phyloP scores from a whole-genome alignment of 495 filamentous ascomycete genomes.

The Parachaetomium inaequale region DNA sequence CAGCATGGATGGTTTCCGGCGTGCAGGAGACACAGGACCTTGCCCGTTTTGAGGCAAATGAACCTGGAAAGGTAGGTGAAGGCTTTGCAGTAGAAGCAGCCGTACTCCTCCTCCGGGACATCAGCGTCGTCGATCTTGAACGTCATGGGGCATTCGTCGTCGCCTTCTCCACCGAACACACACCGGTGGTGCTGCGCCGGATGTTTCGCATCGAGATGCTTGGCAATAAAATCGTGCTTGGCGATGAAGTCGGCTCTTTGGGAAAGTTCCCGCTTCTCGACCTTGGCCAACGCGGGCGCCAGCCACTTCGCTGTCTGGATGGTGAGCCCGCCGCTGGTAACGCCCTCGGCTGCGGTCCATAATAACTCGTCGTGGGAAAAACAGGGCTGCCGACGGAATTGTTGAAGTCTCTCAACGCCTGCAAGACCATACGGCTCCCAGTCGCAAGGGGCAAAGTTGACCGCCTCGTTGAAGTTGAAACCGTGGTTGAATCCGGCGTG shows the following conservation, averaged over 20 bases:
- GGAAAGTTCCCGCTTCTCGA: constrained; percentile 65
- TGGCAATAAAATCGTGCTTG: constrained; percentile 52
- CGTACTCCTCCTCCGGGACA: constrained; percentile 82
- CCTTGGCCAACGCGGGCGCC: constrained; percentile 76
- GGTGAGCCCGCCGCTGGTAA: constrained; percentile 66
- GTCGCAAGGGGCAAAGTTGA: constrained; percentile 95
- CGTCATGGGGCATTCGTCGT: constrained; percentile 39
- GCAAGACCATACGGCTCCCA: constrained; percentile 92
- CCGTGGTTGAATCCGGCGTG: constrained; percentile 93
- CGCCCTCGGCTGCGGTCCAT: constrained; percentile 68
- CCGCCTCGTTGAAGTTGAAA: constrained; percentile 99
- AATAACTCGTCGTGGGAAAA: constrained; percentile 98
- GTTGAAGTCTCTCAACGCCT: constrained; percentile 80
- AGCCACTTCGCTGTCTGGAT: constrained; percentile 96
- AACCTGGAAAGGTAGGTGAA: constrained; percentile 91
- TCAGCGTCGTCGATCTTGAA: constrained; percentile 64
- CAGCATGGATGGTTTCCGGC: constrained; percentile 78
- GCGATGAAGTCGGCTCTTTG: constrained; percentile 65
- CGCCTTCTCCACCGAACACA: constrained; percentile 40
- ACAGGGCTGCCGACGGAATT: constrained; percentile 86
- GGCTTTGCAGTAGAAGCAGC: constrained; percentile 86
- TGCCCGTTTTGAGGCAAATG: constrained; percentile 71
- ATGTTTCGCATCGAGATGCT: constrained; percentile 54
- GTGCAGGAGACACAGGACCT: constrained; percentile 74
- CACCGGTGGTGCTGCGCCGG: constrained; percentile 36